Percentiles rank a stretch among this genome's conserved stretches.
Conservation (phyloP, 2,329 filamentous ascomycete species). For the Botryotinia narcissicola region DNA sequence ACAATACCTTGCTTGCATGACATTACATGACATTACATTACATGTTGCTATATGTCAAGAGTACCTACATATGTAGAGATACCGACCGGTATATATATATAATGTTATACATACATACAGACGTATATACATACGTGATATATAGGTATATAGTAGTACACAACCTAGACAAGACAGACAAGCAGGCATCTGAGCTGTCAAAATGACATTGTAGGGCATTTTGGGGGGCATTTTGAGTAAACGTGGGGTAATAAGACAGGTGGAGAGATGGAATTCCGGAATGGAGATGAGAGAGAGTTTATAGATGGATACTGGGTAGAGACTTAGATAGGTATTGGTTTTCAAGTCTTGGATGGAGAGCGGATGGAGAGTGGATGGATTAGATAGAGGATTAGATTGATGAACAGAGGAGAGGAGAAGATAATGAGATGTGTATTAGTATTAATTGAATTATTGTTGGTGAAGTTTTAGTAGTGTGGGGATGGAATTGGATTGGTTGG, state of each 20-base stretch:
- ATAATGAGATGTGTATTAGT: neutral
- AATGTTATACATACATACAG: neutral
- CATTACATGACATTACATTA: neutral
- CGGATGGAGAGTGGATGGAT: neutral
- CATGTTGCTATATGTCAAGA: neutral
- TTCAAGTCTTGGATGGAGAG: neutral
- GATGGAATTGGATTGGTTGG: neutral
- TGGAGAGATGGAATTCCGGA: neutral
- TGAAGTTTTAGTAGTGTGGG: neutral
- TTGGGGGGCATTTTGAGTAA: neutral
- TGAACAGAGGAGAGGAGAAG: neutral
- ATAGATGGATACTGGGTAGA: neutral
- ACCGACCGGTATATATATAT: neutral
- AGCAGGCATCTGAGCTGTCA: neutral
- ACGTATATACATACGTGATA: too few relatives aligned
- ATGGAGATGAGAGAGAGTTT: neutral
- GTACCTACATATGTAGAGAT: neutral
- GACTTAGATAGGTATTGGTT: neutral
- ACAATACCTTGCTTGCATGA: neutral
- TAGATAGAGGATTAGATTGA: neutral
- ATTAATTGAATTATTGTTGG: neutral
- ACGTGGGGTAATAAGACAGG: slow-evolving; percentile 1
- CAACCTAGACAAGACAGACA: neutral
- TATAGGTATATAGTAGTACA: neutral
- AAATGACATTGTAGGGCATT: neutral